Evolutionary conservation across 2,329 filamentous ascomycete species (phyloP), one percentile per base, ranked within the genome.

Genomic region (Penicillium nordicum): DNA sequence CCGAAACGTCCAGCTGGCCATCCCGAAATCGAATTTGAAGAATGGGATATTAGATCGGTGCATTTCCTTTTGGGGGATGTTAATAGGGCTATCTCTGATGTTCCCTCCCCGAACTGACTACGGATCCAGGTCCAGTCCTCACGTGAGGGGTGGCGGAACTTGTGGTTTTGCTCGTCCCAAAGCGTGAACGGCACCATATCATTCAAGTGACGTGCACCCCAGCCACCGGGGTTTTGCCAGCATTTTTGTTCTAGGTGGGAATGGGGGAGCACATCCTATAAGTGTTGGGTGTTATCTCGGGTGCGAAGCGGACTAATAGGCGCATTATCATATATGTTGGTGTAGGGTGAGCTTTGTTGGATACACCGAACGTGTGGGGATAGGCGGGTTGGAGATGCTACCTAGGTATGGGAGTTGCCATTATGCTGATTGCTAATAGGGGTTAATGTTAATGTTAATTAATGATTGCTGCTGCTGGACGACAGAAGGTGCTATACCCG

Each of bases 191-290:
- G 58, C 9, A 51, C 55, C 34, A 6, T 46, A 16, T 55, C 58
- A 32, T 60, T 57, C 8, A 53, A 55, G 29, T 57, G 58, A 18
- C 58, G 44, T 14, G 54, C 58, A 18, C 55, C 58, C 55, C 51
- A 57, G 21, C 43, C 51, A 4, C 48, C 51, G 9, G 51, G 47
- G 30, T 50, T 57, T 42, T 52, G 7, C 58, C 58, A 60, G 30
- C 51, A 48, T 10, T 30, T 44, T 6, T 44, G 55, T 25, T 53
- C 58, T 12, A 44, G 51, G 21, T 60, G 55, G 14, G 45, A 36
- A 48, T 57, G 57, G 5, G 41, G 25, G 18, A 23, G n/a, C 27
- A 37, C 14, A 36, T 21, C 10, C 18, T 4, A 2, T 30, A 30
- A 30, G 29, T 30, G 29, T 30, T 30, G 29, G 29, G 29, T 30